Evolutionary conservation across 1,284 basidiomycete species (phyloP).

Genomic region (Sporisorium graminicola): DNA sequence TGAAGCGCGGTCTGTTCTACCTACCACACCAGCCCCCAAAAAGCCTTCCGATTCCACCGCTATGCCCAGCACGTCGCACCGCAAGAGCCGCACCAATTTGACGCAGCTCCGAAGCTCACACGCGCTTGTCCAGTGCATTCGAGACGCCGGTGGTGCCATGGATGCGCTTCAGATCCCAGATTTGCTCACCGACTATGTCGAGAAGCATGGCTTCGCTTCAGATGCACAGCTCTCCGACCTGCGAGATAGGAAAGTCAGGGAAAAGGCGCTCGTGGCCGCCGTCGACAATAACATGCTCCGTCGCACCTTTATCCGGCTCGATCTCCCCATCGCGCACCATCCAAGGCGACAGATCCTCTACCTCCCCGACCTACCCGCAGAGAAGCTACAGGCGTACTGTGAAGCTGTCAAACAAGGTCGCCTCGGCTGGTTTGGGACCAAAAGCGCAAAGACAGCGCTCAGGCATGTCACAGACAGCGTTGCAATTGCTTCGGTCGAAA

Average conservation of each 20-base stretch:
- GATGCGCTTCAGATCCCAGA: slow-evolving; percentile 39
- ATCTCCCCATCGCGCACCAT: slow-evolving; percentile 8
- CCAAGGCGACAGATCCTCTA: slow-evolving; percentile 46
- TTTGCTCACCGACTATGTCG: slow-evolving; percentile 35
- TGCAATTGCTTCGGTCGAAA: slow-evolving; percentile 16
- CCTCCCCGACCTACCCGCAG: slow-evolving; percentile 27
- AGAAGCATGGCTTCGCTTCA: slow-evolving; percentile 33
- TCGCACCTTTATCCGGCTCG: slow-evolving; percentile 39
- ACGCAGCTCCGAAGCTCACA: slow-evolving; percentile 36
- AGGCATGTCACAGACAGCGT: slow-evolving; percentile 22
- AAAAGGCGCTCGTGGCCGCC: slow-evolving; percentile 30
- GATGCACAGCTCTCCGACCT: slow-evolving; percentile 40
- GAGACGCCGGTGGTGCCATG: slow-evolving; percentile 42
- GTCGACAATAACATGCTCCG: slow-evolving; percentile 36
- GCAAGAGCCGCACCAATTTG: slow-evolving; percentile 37
- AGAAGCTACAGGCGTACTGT: slow-evolving; percentile 35
- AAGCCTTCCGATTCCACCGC: not conserved
- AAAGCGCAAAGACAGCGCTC: slow-evolving; percentile 14
- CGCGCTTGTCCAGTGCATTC: slow-evolving; percentile 43
- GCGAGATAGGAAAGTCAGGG: slow-evolving; percentile 41
- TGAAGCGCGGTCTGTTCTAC: not conserved
- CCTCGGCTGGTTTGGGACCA: slow-evolving; percentile 30
- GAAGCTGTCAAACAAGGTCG: slow-evolving; percentile 29
- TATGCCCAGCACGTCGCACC: slow-evolving; percentile 22
- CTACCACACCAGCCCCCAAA: slow-evolving; percentile 19